Base-by-base conservation (phyloP, 164 flowering plant genomes). In the Vitis riparia region DNA sequence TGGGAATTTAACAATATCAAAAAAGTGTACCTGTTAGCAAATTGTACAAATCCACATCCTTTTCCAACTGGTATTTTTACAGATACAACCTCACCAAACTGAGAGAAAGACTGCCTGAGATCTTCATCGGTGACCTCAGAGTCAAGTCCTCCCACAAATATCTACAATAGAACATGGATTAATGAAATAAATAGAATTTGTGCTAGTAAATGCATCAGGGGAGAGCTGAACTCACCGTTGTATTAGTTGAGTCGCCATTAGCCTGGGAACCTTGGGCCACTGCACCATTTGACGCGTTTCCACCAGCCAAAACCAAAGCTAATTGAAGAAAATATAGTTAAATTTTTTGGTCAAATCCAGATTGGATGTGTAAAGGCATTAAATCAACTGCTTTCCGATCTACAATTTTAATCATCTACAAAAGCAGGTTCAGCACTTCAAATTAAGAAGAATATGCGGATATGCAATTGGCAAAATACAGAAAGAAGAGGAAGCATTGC, bases 1-100 rank as follows among this genome's bases (percentile, higher is more conserved):
- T 10, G 11, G 32, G 11, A 61, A 57, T 23, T 23, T 23, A 23
- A 23, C 27, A 23, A 23, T 5, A 44, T 59, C 29, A 15, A 55
- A 29, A 15, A 57, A 63, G 55, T 27, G 44, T 62, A 89, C 93
- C 93, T 87, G 75, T 75, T 71, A 32, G 89, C 78, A 78, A 87
- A 87, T 67, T 89, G 93, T 8, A 89, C 91, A 76, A 89, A 89
- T 12, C 89, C 93, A 67, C 93, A 89, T 73, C 88, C 87, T 77
- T 84, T 89, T 3, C 90, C 89, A 56, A 61, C 67, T 17, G 89
- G 89, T 56, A 89, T 89, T 75, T 89, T 89, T 27, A 89, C 86
- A 50, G 87, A 84, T 8, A 87, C 63, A 60, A 89, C 71, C 19
- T 89, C 91, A 19, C 93, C 93, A 81, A 73, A 86, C 66, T 84